These are phyloP conservation scores for Cardiospermum halicacabum DNA, from an alignment of 345 rosid species.

Conservation along the genomic window DNA sequence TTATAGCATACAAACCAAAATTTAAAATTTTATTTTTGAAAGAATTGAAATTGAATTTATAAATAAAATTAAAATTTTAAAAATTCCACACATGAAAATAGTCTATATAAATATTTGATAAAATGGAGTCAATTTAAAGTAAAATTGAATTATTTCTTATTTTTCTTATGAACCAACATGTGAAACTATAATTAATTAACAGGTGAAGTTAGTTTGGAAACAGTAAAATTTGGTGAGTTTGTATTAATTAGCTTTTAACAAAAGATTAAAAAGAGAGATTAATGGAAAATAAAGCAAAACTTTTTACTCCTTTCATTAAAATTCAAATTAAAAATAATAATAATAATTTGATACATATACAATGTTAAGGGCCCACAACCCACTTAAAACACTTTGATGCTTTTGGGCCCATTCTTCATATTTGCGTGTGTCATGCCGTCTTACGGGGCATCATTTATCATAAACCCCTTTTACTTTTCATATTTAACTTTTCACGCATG, in stretches of 20 bases:
- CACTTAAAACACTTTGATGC: constrained; percentile 22
- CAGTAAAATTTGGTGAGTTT: background rate
- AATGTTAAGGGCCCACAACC: constrained; percentile 42
- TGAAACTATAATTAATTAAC: too few species aligned
- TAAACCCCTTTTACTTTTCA: constrained; percentile 2
- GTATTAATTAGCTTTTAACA: constrained; percentile 13
- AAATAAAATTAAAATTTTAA: too few species aligned
- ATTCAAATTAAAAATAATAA: constrained; percentile 13
- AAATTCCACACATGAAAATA: too few species aligned
- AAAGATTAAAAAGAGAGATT: constrained; percentile 21
- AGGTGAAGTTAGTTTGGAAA: background rate
- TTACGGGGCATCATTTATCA: constrained; percentile 23
- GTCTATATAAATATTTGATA: too few species aligned
- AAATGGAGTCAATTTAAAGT: too few species aligned
- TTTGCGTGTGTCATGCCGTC: constrained; percentile 23
- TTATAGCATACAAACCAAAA: too few species aligned
- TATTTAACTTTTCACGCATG: constrained; percentile 19
- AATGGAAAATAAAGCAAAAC: constrained; percentile 11
- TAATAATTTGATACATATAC: constrained; percentile 11
- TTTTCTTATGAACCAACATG: too few species aligned
- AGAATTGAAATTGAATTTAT: too few species aligned
- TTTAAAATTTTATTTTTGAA: too few species aligned
- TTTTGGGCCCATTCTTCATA: constrained; percentile 4
- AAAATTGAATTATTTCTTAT: too few species aligned
- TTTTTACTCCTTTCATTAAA: constrained; percentile 1